These are phyloP conservation scores for Clitocybe nebularis DNA, from an alignment of 1,284 basidiomycete species.

Conservation along the genomic window DNA sequence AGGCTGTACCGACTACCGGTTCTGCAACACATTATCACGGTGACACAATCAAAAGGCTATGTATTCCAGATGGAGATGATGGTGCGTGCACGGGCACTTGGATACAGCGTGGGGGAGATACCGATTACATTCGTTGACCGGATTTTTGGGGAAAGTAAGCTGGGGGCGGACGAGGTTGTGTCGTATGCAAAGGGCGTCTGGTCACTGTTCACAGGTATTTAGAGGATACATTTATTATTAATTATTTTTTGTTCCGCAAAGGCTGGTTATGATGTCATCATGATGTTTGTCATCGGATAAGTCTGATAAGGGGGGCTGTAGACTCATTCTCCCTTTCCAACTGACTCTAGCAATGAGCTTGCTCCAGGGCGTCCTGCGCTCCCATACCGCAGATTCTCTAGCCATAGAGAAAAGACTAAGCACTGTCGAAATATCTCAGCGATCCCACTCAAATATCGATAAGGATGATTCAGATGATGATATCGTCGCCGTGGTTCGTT, in stretches of 20 bases:
- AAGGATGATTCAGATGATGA: constrained; percentile 68
- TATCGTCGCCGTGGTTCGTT: constrained; percentile 69
- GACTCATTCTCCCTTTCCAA: constrained; percentile 15
- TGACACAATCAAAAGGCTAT: constrained; percentile 84
- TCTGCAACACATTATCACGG: constrained; percentile 76
- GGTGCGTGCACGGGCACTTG: constrained; percentile 79
- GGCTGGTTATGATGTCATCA: constrained; percentile 19
- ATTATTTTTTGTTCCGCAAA: constrained; percentile 12
- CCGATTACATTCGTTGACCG: constrained; percentile 94
- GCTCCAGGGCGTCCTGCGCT: constrained; percentile 68
- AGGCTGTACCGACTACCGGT: constrained; percentile 79
- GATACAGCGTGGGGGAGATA: constrained; percentile 84
- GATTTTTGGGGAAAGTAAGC: constrained; percentile 89
- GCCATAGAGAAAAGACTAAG: constrained; percentile 37
- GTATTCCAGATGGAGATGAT: constrained; percentile 99
- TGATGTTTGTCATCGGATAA: constrained; percentile 17
- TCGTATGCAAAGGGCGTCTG: constrained; percentile 88
- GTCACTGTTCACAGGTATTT: constrained; percentile 71
- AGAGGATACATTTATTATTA: constrained; percentile 21
- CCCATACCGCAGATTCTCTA: constrained; percentile 45
- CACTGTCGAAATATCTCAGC: constrained; percentile 24
- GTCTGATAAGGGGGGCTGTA: not conserved
- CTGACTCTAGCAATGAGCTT: constrained; percentile 50
- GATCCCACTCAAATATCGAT: constrained; percentile 22
- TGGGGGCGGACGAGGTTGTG: constrained; percentile 85